A percentile compares a stretch with the other conserved stretches of the same genome.
Evolutionary conservation across 139 green algal species (phyloP).

Genomic region (Chlamydomonas sp.): DNA sequence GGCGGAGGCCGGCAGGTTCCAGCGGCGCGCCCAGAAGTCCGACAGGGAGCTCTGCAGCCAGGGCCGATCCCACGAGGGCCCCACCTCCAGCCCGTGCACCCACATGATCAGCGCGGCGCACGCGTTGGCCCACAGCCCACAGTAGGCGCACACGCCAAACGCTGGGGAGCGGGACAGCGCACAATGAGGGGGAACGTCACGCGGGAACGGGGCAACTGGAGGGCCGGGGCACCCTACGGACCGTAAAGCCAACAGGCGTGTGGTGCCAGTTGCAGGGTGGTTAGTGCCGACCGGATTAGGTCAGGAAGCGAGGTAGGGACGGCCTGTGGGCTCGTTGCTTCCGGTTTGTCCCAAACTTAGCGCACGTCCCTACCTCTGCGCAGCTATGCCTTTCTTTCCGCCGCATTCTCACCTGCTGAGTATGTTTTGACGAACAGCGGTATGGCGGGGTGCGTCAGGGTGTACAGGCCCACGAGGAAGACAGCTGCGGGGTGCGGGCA

Average conservation of each 20-base stretch:
- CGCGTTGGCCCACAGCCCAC: constrained; percentile 43
- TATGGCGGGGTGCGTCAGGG: constrained; percentile 17
- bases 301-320: too few species aligned
- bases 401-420: constrained; percentile 9
- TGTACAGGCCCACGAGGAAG: not conserved
- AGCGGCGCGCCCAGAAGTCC: constrained; percentile 48
- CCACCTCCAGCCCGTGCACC: constrained; percentile 26
- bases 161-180: constrained; percentile 17
- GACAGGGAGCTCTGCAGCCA: constrained; percentile 50
- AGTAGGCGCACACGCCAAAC: constrained; percentile 48
- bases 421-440: constrained; percentile 45
- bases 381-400: too few species aligned
- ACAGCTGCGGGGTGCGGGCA: not conserved
- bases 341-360: too few species aligned
- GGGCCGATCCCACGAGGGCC: constrained; percentile 45
- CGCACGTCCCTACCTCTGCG: too few species aligned
- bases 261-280: too few species aligned
- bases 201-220: too few species aligned
- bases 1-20: constrained; percentile 46
- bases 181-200: too few species aligned
- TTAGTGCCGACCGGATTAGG: too few species aligned
- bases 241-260: too few species aligned
- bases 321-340: too few species aligned
- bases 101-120: constrained; percentile 41
- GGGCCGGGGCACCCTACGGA: not conserved